Base-by-base conservation (phyloP, 495 filamentous ascomycete species). In the Neurospora cerealis region DNA sequence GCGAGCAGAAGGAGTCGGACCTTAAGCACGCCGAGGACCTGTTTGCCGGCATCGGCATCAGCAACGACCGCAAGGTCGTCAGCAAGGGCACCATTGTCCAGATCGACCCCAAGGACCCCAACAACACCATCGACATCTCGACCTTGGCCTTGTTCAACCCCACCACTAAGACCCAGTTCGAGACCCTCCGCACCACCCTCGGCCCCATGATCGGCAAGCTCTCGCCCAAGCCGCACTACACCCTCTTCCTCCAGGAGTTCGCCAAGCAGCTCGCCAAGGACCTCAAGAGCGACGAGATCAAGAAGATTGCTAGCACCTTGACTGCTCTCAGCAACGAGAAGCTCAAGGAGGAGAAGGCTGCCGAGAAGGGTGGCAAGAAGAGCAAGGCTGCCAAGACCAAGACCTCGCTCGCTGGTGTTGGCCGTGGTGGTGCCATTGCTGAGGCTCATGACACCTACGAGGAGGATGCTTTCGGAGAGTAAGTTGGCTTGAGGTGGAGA, bases 301-400 rank as follows among this genome's bases (percentile, higher is more conserved):
- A 97, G 89, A 97, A 98, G 87, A 88, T 97, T 73, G 89, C 93
- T 4, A 95, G 91, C 83, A 88, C 88, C 38, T 82, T 98, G 79
- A 95, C 94, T 28, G 91, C 92, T 13, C 85, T 97, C 69, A 87
- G 93, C 77, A 99, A 99, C 79, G 96, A 99, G 89, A 98, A 96
- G 88, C 93, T 97, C 93, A 96, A 93, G 86, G 96, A 98, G 83
- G 96, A 99, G 89, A 97, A 97, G 86, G 88, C 90, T 15, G 90
- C 93, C 4, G 95, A 97, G 76, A 98, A 97, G 87, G 92, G 93
- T 34, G 93, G 90, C 75, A 98, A 98, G 91, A 99, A 98, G 88
- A 91, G 85, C 74, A 98, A 98, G 87, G 93, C 93, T 11, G 92
- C 92, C 54, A 97, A 97, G 89, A 95, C 92, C 19, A 99, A 99